Evolutionary conservation across 2,329 filamentous ascomycete genomes (phyloP), one percentile per base, ranked within the genome.

Genomic region (Aspergillus neoniger): DNA sequence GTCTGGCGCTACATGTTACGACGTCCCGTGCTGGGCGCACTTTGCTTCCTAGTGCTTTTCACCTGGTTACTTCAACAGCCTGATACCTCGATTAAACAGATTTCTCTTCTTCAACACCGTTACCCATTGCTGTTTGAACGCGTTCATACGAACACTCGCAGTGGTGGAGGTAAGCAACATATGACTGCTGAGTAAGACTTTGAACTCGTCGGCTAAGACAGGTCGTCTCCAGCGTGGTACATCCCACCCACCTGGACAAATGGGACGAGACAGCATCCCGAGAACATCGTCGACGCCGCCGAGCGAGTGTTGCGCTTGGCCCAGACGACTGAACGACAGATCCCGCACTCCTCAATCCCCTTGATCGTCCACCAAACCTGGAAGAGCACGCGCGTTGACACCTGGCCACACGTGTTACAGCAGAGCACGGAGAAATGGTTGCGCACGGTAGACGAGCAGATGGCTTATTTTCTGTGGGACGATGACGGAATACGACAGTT

Each of bases 401-500:
- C 65, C 3, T 75, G 71, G 72, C 63, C 70, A 0, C 62, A 65
- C 7, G 57, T 61, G 17, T 64, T 70, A 4, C 66, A 65, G 5
- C 52, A 61, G 12, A 69, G 69, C 55, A 67, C 70, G 2, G 72
- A 75, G 51, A 64, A 60, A 53, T 75, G 73, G 73, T 62, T 75
- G 36, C 23, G 56, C 8, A 61, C 62, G 5, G 66, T 67, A 2
- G 62, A 67, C 8, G 55, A 63, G 62, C 9, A 58, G 65, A 72
- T 74, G 68, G 71, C 73, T 0, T 75, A 74, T 44, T 67, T 75
- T 47, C 61, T 75, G n/a, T 75, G 73, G 73, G 69, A 72, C 17
- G 73, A 75, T 41, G 67, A 68, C 3, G 73, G 72, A 3, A 68
- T 73, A 23, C 51, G 61, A 2, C 63, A 67, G 38, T 67, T 75